A percentile compares a stretch with the other conserved stretches of the same genome.
Conservation (phyloP, 148 eudicot species). For the Chenopodium berlandieri region DNA sequence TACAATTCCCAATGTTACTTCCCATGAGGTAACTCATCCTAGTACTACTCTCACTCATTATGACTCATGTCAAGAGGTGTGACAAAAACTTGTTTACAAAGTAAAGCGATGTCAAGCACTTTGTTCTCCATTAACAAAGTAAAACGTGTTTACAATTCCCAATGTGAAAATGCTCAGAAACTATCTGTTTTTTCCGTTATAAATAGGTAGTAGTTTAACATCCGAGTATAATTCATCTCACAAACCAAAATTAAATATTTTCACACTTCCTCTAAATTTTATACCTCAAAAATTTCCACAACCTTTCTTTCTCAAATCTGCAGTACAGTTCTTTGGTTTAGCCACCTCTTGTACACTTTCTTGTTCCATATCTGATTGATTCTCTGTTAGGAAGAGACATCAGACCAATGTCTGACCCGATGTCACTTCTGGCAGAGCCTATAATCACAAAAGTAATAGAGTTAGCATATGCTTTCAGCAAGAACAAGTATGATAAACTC, state of each 20-base stretch:
- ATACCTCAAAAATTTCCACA: neutral
- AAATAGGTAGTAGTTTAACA: neutral
- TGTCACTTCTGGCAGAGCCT: constrained; percentile 17
- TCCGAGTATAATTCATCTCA: neutral
- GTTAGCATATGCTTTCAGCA: neutral
- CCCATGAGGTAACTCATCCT: too few relatives aligned
- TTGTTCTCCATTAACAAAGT: neutral
- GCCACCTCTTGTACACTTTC: neutral
- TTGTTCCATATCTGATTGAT: neutral
- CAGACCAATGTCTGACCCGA: constrained; percentile 6
- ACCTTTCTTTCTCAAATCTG: neutral
- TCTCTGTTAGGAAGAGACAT: neutral
- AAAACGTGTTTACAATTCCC: neutral
- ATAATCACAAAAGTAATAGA: neutral
- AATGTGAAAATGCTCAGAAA: neutral
- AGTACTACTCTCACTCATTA: too few relatives aligned
- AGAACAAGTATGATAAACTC: constrained; percentile 18
- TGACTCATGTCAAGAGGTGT: too few relatives aligned
- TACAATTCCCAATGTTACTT: neutral
- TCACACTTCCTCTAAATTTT: neutral
- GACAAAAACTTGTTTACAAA: too few relatives aligned
- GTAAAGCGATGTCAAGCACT: too few relatives aligned
- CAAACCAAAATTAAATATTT: neutral
- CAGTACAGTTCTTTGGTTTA: too few relatives aligned
- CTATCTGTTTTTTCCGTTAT: neutral